Base-by-base conservation (phyloP, 1,139 yeast genomes). In the Kodamaea arcana region DNA sequence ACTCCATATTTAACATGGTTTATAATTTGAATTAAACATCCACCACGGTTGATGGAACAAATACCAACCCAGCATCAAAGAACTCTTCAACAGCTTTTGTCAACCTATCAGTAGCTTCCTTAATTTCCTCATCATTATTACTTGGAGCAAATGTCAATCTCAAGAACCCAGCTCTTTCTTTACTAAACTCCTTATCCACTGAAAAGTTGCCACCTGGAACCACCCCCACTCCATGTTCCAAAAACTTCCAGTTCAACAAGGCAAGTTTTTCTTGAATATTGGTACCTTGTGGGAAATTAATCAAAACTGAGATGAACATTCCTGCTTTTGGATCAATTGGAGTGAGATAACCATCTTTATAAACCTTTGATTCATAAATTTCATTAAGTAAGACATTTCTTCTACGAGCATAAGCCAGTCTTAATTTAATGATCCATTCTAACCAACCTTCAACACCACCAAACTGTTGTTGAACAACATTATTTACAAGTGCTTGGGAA, bases 71-170 rank as follows among this genome's bases (percentile, higher is more conserved):
- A 26, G 62, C 64, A 17, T 60, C 61, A 40, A 73, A 72, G 44
- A 75, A 73, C 28, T 72, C 74, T 27, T 57, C 54, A 21, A 75
- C 61, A 8, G 77, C 77, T 8, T 45, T 48, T 21, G 70, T 59
- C 37, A 78, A 64, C 51, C 83, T 64, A 22, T 52, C 51, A 4
- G 71, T 65, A 15, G 75, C 82, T 46, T 74, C 80, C 11, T 50
- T 48, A 32, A 78, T 54, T 36, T 65, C 68, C 4, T 58, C 67
- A 35, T 70, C 70, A 31, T 60, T 55, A 30, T 62, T 60, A 11
- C 74, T 72, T 23, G 75, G 75, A 1, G 82, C 80, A 48, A 69
- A 68, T 1, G 83, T 74, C 39, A 76, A 56, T 56, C 84, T 69
- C 33, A 70, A 59, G 45, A 78, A 77, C 36, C 66, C 66, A 4